phyloP scores from a whole-genome alignment of 108 stramenopile species.

The Aurantiochytrium sp. region DNA sequence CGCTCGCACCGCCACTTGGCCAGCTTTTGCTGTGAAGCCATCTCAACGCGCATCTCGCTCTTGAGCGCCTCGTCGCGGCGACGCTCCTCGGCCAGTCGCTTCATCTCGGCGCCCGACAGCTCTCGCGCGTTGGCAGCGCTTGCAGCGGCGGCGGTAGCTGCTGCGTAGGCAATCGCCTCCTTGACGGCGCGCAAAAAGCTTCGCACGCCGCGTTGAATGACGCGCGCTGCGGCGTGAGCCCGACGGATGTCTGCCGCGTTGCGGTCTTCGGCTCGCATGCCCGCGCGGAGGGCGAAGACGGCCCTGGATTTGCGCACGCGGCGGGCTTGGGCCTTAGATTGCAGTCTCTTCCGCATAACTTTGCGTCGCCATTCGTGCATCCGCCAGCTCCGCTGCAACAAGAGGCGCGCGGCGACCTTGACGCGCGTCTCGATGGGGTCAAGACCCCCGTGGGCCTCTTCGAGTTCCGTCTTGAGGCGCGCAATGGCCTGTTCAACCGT shows the following conservation, averaged over 20 bases:
- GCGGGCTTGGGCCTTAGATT: not conserved
- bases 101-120: not conserved
- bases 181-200: not conserved
- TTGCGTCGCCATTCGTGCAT: not conserved
- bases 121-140: not conserved
- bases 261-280: no score
- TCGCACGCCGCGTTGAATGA: not conserved
- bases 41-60: not conserved
- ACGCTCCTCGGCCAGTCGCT: not conserved
- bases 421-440: not conserved
- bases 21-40: not conserved
- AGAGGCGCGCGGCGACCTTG: not conserved
- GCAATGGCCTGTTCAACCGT: not conserved
- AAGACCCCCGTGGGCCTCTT: not conserved
- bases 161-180: not conserved
- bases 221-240: not conserved
- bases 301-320: no score
- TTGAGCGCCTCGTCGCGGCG: not conserved
- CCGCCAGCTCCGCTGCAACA: not conserved
- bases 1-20: not conserved
- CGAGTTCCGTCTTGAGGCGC: not conserved
- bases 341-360: no score
- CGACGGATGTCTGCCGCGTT: no score
- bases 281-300: no score
- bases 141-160: not conserved